phyloP scores from a whole-genome alignment of 768 basidiomycete genomes.

The Ephemerocybe angulata region DNA sequence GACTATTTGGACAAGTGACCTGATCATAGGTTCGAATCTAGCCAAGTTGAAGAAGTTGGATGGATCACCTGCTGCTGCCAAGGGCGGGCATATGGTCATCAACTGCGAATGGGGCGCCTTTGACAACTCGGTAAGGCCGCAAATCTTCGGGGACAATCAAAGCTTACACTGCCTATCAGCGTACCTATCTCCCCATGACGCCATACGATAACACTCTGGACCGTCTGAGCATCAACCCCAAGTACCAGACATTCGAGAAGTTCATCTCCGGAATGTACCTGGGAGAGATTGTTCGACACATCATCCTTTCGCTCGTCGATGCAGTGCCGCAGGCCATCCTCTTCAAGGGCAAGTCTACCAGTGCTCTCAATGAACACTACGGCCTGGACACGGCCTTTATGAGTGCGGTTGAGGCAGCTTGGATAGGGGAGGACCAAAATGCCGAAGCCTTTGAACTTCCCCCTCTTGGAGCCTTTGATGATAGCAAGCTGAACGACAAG shows the following conservation, averaged over 20 bases:
- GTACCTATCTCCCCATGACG: constrained; percentile 84
- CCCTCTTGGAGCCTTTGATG: constrained; percentile 34
- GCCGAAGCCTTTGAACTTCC: constrained; percentile 31
- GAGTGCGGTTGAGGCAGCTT: constrained; percentile 77
- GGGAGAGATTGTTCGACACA: constrained; percentile 86
- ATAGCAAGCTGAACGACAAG: constrained; percentile 26
- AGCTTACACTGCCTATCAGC: not conserved
- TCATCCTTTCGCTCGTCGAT: constrained; percentile 80
- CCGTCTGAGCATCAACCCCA: constrained; percentile 90
- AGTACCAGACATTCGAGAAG: constrained; percentile 93
- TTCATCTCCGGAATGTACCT: constrained; percentile 99
- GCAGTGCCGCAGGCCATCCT: constrained; percentile 67
- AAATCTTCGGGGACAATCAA: not conserved
- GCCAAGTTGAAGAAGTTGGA: constrained; percentile 82
- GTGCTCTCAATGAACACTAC: constrained; percentile 80
- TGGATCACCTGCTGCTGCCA: constrained; percentile 52
- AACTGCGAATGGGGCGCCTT: constrained; percentile 99
- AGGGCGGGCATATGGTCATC: constrained; percentile 83
- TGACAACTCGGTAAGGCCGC: constrained; percentile 76
- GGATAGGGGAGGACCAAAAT: constrained; percentile 44
- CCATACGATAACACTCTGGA: constrained; percentile 91
- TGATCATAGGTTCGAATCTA: constrained; percentile 12
- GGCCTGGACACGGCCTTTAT: constrained; percentile 93
- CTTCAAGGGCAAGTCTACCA: constrained; percentile 76
- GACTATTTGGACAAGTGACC: not conserved